These are phyloP conservation scores for Cladosporium sp. DNA, from an alignment of 2,329 filamentous ascomycete genomes.

Conservation along the genomic window DNA sequence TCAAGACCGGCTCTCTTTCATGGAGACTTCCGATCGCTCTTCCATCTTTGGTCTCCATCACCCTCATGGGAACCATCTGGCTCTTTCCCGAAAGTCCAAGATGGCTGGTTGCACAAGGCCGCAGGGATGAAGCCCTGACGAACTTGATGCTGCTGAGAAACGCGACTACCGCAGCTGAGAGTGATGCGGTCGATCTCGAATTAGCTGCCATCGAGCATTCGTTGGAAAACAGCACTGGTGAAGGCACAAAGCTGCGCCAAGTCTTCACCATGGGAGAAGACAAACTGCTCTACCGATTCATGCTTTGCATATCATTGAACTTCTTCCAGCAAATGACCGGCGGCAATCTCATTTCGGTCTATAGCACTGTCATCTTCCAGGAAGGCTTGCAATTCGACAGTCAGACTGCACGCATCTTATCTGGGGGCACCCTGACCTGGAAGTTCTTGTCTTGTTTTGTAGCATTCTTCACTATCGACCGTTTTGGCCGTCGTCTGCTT, in stretches of 20 bases:
- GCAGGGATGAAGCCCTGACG: slow-evolving; percentile 11
- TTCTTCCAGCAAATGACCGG: slow-evolving; percentile 51
- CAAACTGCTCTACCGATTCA: slow-evolving; percentile 48
- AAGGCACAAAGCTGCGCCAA: slow-evolving; percentile 38
- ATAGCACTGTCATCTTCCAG: slow-evolving; percentile 26
- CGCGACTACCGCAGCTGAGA: slow-evolving; percentile 30
- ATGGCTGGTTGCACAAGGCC: neutral
- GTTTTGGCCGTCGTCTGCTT: slow-evolving; percentile 46
- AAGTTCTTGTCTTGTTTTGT: slow-evolving; percentile 53
- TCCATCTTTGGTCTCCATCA: slow-evolving; percentile 35
- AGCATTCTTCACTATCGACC: slow-evolving; percentile 49
- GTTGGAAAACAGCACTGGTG: slow-evolving; percentile 39
- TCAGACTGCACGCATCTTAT: slow-evolving; percentile 39
- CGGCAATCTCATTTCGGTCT: slow-evolving; percentile 31
- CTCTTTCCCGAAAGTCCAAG: neutral
- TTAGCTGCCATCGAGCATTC: slow-evolving; percentile 47
- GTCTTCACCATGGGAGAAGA: slow-evolving; percentile 48
- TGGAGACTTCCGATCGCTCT: slow-evolving; percentile 46
- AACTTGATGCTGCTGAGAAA: slow-evolving; percentile 39
- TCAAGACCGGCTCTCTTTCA: slow-evolving; percentile 35
- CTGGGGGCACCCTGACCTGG: slow-evolving; percentile 49
- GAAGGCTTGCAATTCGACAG: slow-evolving; percentile 34
- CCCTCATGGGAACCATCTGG: neutral
- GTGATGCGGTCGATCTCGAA: slow-evolving; percentile 38
- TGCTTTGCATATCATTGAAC: slow-evolving; percentile 47